Evolutionary conservation across 1,139 yeast species (phyloP).

Genomic region (Suhomyces ambrosiae): DNA sequence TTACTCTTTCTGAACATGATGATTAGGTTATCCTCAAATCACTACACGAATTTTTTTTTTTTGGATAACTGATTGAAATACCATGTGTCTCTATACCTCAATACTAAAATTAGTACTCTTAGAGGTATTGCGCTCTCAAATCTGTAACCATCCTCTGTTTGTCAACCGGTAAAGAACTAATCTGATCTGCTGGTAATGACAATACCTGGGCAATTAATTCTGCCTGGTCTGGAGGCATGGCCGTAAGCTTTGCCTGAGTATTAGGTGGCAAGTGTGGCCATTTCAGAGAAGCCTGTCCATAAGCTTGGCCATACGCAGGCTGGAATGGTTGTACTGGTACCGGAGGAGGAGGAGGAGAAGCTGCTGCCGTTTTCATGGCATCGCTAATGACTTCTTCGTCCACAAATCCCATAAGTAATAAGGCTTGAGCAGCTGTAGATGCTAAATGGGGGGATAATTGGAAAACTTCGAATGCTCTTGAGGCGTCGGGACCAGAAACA

Average conservation of each 20-base stretch:
- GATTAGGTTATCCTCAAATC: no score
- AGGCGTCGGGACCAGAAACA: slow-evolving; percentile 50
- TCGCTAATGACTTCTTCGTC: slow-evolving; percentile 63
- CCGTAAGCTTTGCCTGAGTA: slow-evolving; percentile 51
- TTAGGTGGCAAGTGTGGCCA: slow-evolving; percentile 55
- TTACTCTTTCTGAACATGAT: no score
- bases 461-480: slow-evolving; percentile 53
- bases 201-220: slow-evolving; percentile 66
- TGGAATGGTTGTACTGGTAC: slow-evolving; percentile 11
- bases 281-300: slow-evolving; percentile 19
- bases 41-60: no score
- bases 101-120: no score
- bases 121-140: slow-evolving; percentile 59
- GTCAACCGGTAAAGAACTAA: slow-evolving; percentile 57
- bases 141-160: slow-evolving; percentile 63
- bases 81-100: no score
- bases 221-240: slow-evolving; percentile 59
- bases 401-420: slow-evolving; percentile 74
- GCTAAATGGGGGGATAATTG: slow-evolving; percentile 62
- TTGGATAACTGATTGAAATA: no score
- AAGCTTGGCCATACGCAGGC: slow-evolving; percentile 9
- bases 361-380: slow-evolving; percentile 36
- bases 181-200: slow-evolving; percentile 56
- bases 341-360: slow-evolving; percentile 23
- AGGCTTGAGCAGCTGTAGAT: slow-evolving; percentile 68